A percentile compares a stretch with the other conserved stretches of the same genome.
Conservation (phyloP, 129 eudicot genomes). For the Smallanthus sonchifolius region DNA sequence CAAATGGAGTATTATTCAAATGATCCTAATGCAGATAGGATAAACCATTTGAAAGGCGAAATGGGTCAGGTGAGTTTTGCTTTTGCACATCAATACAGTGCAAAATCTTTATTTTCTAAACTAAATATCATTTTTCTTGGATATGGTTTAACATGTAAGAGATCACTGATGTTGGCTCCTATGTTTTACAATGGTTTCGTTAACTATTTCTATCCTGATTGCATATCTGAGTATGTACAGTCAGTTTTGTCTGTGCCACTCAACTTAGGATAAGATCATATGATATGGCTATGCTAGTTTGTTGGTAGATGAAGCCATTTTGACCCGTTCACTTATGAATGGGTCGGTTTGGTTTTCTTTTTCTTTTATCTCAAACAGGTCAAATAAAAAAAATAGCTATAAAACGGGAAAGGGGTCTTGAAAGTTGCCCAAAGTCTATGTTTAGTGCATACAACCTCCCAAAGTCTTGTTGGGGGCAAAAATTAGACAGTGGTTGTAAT, state of each 20-base stretch:
- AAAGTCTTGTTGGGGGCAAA: neutral
- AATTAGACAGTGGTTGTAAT: neutral
- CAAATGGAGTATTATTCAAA: slow-evolving; percentile 91
- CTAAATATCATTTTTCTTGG: neutral
- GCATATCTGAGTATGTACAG: neutral
- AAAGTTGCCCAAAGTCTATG: neutral
- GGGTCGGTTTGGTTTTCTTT: neutral
- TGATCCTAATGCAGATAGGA: slow-evolving; percentile 95
- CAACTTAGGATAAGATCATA: neutral
- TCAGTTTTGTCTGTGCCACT: neutral
- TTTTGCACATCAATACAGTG: neutral
- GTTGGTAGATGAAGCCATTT: neutral
- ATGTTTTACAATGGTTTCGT: neutral
- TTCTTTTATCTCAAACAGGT: neutral
- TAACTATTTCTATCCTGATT: neutral
- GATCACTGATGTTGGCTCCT: neutral
- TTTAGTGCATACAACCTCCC: neutral
- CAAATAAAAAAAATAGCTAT: neutral
- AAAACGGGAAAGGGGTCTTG: neutral
- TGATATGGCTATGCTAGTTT: neutral
- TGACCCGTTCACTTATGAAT: neutral
- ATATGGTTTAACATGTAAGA: neutral
- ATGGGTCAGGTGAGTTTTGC: slow-evolving; percentile 80
- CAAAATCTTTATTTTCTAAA: neutral
- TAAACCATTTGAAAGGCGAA: slow-evolving; percentile 89